Evolutionary conservation across 345 rosid genomes (phyloP).

Genomic region (Gossypium australe): DNA sequence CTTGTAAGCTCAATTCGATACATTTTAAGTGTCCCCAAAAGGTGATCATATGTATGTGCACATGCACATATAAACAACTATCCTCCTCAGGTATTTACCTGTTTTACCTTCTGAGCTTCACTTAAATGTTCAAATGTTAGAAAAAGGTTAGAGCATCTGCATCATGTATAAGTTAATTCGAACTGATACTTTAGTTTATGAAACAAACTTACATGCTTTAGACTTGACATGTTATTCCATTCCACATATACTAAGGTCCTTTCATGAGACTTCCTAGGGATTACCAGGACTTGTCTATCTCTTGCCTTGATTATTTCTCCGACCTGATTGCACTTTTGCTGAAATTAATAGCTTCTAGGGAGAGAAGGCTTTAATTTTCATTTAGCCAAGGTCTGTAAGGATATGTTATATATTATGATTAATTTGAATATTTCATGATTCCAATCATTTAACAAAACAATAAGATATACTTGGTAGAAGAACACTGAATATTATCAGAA

Average conservation of each 20-base stretch:
- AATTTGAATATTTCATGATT: too few species aligned
- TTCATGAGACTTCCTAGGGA: slow-evolving; percentile 59
- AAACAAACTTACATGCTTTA: neutral
- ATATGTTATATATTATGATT: too few species aligned
- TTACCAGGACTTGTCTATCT: slow-evolving; percentile 56
- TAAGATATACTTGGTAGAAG: too few species aligned
- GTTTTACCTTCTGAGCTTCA: slow-evolving; percentile 6
- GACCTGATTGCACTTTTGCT: slow-evolving; percentile 40
- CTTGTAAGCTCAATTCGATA: slow-evolving; percentile 47
- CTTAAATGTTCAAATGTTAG: slow-evolving; percentile 5
- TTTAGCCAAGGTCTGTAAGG: too few species aligned
- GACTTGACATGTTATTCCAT: slow-evolving; percentile 1
- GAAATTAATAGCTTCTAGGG: slow-evolving; percentile 40
- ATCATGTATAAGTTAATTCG: slow-evolving; percentile 29
- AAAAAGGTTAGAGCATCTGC: slow-evolving; percentile 1
- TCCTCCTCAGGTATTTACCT: slow-evolving; percentile 48
- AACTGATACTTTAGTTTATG: neutral
- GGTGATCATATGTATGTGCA: slow-evolving; percentile 17
- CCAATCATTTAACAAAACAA: too few species aligned
- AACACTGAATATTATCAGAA: too few species aligned
- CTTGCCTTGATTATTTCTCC: slow-evolving; percentile 63
- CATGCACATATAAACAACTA: slow-evolving; percentile 27
- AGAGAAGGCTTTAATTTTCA: too few species aligned
- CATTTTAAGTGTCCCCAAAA: neutral
- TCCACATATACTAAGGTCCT: slow-evolving; percentile 47